Evolutionary conservation across 2,329 filamentous ascomycete species (phyloP), one percentile per base, ranked within the genome.

Genomic region (Lachnellula hyalina): DNA sequence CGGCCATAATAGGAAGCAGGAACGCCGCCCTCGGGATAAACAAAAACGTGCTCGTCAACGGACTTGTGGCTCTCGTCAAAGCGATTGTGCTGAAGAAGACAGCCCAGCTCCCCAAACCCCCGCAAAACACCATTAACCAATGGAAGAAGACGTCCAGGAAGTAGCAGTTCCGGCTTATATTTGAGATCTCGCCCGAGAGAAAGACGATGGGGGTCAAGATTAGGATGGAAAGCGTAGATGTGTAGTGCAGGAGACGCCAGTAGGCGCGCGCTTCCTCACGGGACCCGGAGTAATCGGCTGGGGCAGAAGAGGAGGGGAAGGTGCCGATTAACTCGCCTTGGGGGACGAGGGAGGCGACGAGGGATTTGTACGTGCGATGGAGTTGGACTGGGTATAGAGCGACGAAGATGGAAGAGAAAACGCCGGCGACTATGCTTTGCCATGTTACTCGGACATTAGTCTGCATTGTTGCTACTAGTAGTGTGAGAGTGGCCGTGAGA

Each of bases 61-160:
- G 78, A 56, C 72, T 75, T 3, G 77, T 80, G 1, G 75, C 73
- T 57, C 77, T 73, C 17, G 77, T 73, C 36, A 80, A 66, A 15
- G 79, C 65, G 49, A 80, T 67, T 2, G 74, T 77, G n/a, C 71
- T 68, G 2, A 70, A 71, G 56, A 80, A 79, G 4, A 79, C 74
- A 5, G 75, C 72, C 66, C 74, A 78, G 0, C 70, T 73, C 3
- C 74, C 75, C 6, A 77, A 64, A 2, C 75, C 75, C 2, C 75
- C 76, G 53, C 76, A 76, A 4, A 74, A 61, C 40, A 76, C 74
- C 72, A 80, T 75, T 42, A 80, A 67, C 78, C 78, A 81, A 68
- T 80, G 79, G 65, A 77, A 81, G 2, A 77, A 76, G 1, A 80
- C 75, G 54, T 81, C 78, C 11, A 81, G 71, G 65, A 79, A 76